A percentile compares a stretch with the other conserved stretches of the same genome.
Evolutionary conservation across 176 grass and related monocot species (phyloP).

Genomic region (Guadua angustifolia): DNA sequence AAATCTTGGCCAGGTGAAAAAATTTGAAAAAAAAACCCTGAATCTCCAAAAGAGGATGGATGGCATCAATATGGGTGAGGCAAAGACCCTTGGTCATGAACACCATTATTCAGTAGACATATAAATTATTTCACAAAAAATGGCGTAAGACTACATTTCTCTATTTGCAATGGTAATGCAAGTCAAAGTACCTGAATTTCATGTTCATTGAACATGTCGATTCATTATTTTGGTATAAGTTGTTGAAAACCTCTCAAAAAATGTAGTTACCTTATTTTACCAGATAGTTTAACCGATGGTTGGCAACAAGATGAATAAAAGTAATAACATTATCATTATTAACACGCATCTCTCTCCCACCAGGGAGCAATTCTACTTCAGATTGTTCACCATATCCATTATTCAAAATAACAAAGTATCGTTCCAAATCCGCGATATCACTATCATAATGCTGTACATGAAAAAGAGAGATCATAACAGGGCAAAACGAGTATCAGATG

Average conservation of each 20-base stretch:
- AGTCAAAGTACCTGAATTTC: slow-evolving; percentile 86
- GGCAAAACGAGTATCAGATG: slow-evolving; percentile 3
- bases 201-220: slow-evolving; percentile 97
- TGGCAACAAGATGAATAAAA: slow-evolving; percentile 96
- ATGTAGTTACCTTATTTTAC: slow-evolving; percentile 54
- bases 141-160: slow-evolving; percentile 14
- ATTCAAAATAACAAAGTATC: slow-evolving; percentile 96
- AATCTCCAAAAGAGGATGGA: too few species aligned
- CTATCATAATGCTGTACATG: slow-evolving; percentile 78
- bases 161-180: slow-evolving; percentile 1
- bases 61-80: too few species aligned
- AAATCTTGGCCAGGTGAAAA: too few species aligned
- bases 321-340: slow-evolving; percentile 97
- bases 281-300: slow-evolving; percentile 93
- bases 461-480: background rate
- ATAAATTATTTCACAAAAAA: background rate
- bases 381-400: slow-evolving; percentile 98
- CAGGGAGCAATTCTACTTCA: slow-evolving; percentile 90
- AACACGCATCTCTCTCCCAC: slow-evolving; percentile 80
- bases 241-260: slow-evolving; percentile 97
- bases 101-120: background rate
- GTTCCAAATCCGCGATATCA: slow-evolving; percentile 82
- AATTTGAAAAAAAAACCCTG: too few species aligned
- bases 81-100: too few species aligned
- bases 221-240: slow-evolving; percentile 94